Conservation (phyloP, 495 filamentous ascomycete species). For the Baudoinia panamericana region DNA sequence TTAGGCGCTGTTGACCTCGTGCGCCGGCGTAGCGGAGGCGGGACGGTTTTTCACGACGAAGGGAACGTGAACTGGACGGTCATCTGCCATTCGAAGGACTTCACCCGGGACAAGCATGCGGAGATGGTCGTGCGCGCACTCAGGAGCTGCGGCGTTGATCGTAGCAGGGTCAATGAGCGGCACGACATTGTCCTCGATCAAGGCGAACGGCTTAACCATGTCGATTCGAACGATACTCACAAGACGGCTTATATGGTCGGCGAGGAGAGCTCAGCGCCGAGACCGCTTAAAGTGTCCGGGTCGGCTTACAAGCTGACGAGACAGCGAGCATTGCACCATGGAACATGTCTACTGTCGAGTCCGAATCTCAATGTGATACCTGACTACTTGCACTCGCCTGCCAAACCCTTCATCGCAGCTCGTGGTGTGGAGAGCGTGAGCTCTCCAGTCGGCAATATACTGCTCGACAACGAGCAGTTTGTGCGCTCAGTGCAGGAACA, state of each 20-base stretch:
- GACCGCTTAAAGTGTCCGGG: conserved; percentile 69
- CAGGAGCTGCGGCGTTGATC: conserved; percentile 37
- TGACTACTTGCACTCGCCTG: conserved; percentile 56
- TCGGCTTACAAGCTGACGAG: conserved; percentile 86
- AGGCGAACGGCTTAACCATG: conserved; percentile 18
- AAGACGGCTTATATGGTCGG: conserved; percentile 26
- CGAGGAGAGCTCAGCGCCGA: conserved; percentile 22
- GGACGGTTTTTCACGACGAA: conserved; percentile 82
- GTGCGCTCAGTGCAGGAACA: conserved; percentile 23
- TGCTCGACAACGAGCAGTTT: conserved; percentile 27
- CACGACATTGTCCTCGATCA: conserved; percentile 81
- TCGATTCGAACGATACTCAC: conserved; percentile 25
- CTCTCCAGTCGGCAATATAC: conserved; percentile 69
- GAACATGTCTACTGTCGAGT: conserved; percentile 68
- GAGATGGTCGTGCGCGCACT: conserved; percentile 80
- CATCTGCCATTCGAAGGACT: conserved; percentile 59
- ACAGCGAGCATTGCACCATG: conserved; percentile 71
- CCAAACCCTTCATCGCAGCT: conserved; percentile 58
- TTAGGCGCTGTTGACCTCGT: conserved; percentile 48
- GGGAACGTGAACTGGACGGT: conserved; percentile 92
- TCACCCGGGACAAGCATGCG: conserved; percentile 77
- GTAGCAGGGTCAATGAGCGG: conserved; percentile 64
- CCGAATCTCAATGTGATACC: conserved; percentile 54
- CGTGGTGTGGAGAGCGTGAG: conserved; percentile 88
- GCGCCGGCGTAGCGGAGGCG: conserved; percentile 73